Base-by-base conservation (phyloP, 2,329 filamentous ascomycete genomes). In the Curvularia hawaiiensis region DNA sequence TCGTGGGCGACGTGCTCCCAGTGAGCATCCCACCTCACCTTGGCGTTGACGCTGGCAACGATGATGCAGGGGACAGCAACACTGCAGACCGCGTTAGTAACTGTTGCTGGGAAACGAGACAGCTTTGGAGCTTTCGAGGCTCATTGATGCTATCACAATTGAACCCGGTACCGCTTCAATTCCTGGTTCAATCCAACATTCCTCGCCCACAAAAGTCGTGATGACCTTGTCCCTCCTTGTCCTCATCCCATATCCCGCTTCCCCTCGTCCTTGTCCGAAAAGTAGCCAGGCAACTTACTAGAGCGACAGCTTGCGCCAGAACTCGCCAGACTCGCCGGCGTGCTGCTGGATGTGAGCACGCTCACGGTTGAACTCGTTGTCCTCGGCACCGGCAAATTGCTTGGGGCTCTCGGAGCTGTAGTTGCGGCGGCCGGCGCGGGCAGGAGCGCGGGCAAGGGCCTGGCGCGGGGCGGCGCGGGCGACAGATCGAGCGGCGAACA, bases 331-430 rank as follows among this genome's bases (percentile, higher is more conserved):
- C 74, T 85, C 85, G 68, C 84, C 87, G 74, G 95, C 95, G 79
- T 99, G 95, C 71, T 92, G 88, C 85, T 96, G 93, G 76, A 97
- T 90, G 73, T 90, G 90, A 77, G 88, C 84, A 77, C 95, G 88
- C 85, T 99, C 95, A 74, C 90, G 88, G 84, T 96, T 89, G 85
- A 98, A 99, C 74, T 88, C 87, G 82, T 96, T 98, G 82, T 97
- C 90, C 78, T 84, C 83, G 57, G 83, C 77, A 72, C 88, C 87
- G 46, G 78, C 72, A 71, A 90, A 83, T 70, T 79, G 80, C 70
- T 83, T 82, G 65, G 78, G 74, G 63, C 80, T 77, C 70, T 84
- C 82, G 81, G 85, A 88, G 76, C 88, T 88, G 72, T 91, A 84
- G 71, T 89, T 88, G 78, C 90, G 88, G 62, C 68, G 69, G 83